Base-by-base conservation (phyloP, 2,329 filamentous ascomycete species). In the Emericellopsis atlantica region DNA sequence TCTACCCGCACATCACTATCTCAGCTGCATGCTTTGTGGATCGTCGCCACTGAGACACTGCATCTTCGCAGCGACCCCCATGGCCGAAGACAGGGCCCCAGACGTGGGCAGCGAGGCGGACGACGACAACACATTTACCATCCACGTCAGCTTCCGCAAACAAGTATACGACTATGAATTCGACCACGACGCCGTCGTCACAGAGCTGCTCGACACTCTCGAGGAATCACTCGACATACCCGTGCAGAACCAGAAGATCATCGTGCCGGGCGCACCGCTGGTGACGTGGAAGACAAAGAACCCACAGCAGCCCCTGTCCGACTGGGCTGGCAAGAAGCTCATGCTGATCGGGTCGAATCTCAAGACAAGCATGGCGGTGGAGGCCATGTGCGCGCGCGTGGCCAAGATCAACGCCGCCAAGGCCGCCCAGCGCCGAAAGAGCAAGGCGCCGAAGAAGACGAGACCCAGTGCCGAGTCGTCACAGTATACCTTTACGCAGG, bases 401-500 rank as follows among this genome's bases (percentile, higher is more conserved):
- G 66, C 73, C 0, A 44, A 35, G 22, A n/a, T 18, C 8, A 26
- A 35, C 21, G 41, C 32, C 15, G 41, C 41, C 8, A 12, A 32
- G 16, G n/a, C 15, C 5, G 36, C 34, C 11, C 22, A 35, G n/a
- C 51, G 21, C 51, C 48, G 14, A 47, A 48, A 4, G 49, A 44
- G 12, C 26, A 11, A 44, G 40, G 51, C 12, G 36, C 43, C 55
- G 8, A 21, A 31, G n/a, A 39, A 10, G 29, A 23, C 26, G 36
- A 26, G 32, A 41, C 64, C 77, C n/a, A 74, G 81, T 44, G 65
- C 69, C 16, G 26, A 29, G 6, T 29, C 26, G 26, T 29, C 26
- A 4, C 69, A 67, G 44, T 95, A 94, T 64, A 94, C 84, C 0
- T 98, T 98, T 62, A 72, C 81, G 47, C 75, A 76, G 1, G 68